Evolutionary conservation across 2,329 filamentous ascomycete species (phyloP).

Genomic region (Venturia aucupariae): DNA sequence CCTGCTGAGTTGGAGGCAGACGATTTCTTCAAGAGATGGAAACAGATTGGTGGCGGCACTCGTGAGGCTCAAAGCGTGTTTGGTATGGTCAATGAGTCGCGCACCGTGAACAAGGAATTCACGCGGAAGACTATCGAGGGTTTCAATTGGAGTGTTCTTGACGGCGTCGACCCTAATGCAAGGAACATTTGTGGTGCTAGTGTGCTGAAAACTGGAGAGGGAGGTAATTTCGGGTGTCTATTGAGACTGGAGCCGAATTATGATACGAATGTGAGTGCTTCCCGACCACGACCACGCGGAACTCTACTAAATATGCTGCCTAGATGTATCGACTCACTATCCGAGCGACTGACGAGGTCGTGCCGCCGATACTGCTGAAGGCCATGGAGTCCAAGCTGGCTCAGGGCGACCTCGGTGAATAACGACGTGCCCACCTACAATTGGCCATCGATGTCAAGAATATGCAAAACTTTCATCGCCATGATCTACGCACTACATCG

Average conservation of each 20-base stretch:
- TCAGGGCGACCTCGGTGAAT: conserved; percentile 33
- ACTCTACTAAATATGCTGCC: conserved; percentile 18
- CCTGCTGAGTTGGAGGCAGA: conserved; percentile 75
- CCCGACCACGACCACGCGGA: background rate
- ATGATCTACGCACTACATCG: too few relatives aligned
- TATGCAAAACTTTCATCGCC: background rate
- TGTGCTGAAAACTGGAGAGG: conserved; percentile 71
- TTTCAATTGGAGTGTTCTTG: conserved; percentile 81
- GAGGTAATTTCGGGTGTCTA: conserved; percentile 89
- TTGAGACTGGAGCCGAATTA: conserved; percentile 93
- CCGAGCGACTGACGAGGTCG: conserved; percentile 82
- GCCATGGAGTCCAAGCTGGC: conserved; percentile 79
- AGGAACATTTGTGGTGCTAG: conserved; percentile 92
- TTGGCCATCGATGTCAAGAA: background rate
- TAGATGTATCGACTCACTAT: conserved; percentile 96
- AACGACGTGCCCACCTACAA: too few relatives aligned
- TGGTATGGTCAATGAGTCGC: conserved; percentile 51
- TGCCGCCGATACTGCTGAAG: conserved; percentile 71
- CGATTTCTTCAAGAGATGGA: conserved; percentile 98
- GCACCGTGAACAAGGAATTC: conserved; percentile 52
- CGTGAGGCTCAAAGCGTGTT: conserved; percentile 87
- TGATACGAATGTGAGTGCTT: conserved; percentile 64
- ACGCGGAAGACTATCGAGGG: conserved; percentile 67
- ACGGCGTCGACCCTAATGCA: conserved; percentile 79
- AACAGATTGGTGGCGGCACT: conserved; percentile 85